Base-by-base conservation (phyloP, 2,329 filamentous ascomycete genomes). In the Immersiporthe knoxdaviesiana region DNA sequence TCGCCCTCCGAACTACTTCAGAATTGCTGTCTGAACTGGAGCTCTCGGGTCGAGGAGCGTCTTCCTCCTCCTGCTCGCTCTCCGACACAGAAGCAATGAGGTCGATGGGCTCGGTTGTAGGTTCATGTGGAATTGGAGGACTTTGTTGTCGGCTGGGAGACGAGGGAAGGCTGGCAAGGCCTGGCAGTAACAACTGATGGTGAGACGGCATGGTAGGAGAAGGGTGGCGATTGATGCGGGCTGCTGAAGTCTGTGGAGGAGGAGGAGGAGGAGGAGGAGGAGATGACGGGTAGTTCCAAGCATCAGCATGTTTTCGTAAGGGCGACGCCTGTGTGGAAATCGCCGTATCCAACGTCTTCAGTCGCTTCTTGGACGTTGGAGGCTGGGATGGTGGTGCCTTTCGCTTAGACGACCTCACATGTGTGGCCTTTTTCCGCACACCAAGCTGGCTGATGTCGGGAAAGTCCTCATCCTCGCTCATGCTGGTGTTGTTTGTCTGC, bases 21-120 rank as follows among this genome's bases (percentile, higher is more conserved):
- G 79, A 78, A 3, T 83, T 84, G 63, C 78, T 82, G 47, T 78
- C 78, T 12, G 79, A 78, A n/a, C 73, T 75, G 3, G 74, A 73
- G 16, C 64, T 62, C n/a, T 76, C 76, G 10, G 73, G 72, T 24
- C 72, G 76, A 32, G 69, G 71, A 1, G 32, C 61, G n/a, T 64
- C 71, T 52, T 68, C 14, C 8, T 67, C 68, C 6, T 56, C 66
- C 7, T 64, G 69, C 39, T 70, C 27, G 32, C 63, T 39, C 37
- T 73, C 73, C 56, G 73, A 50, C 18, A 56, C 35, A 24, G 44
- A 54, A 61, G 27, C 27, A 3, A 64, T 65, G 27, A 67, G 69
- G n/a, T 67, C 69, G 50, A 71, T 52, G 5, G 65, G 47, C 27
- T 54, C 60, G 30, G 21, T 4, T 21, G 18, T 30, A 18, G 27